Base-by-base conservation (phyloP, 768 basidiomycete species). In the Kwoniella shandongensis region DNA sequence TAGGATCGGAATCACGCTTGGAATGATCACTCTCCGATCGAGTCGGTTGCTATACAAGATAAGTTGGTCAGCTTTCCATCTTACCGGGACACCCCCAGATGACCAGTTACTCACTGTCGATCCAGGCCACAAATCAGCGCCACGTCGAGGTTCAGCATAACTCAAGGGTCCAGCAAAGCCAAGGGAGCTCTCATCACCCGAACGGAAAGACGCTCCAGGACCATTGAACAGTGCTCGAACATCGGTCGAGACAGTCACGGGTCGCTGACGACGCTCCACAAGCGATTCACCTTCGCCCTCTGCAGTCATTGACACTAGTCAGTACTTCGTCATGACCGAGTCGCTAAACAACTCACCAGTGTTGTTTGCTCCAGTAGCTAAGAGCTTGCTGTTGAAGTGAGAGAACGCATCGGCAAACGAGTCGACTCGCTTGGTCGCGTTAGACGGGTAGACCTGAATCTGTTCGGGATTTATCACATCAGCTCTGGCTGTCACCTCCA, bases 391-490 rank as follows among this genome's bases (percentile, higher is more conserved):
- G 73, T 96, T 91, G 75, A 96, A 94, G 76, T 94, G 91, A 23
- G 91, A 89, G 81, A 94, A 93, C 1, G 92, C 89, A 72, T 94
- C 91, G 30, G 91, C 87, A 70, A 94, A 93, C 1, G 91, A 91
- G 70, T 97, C 93, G 6, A 87, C 88, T 44, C 91, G 82, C 77
- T 87, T 91, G 75, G 89, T 89, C 47, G 64, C 56, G 25, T 52
- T 52, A 0, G 66, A 56, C 7, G 69, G 69, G 38, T 66, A 71
- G 11, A 68, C 63, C 47, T 67, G 66, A 25, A 71, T 68, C 67
- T 68, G 18, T 26, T 10, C 32, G 32, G 32, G 13, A 13, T 32
- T 13, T 6, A 4, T 2, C 1, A 2, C 12, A n/a, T 26, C 89
- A 55, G 86, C 20, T 27, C 5, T 39, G n/a, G 17, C 32, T 38